These are phyloP conservation scores for Xylaria longipes DNA, from an alignment of 495 filamentous ascomycete genomes.

Conservation along the genomic window DNA sequence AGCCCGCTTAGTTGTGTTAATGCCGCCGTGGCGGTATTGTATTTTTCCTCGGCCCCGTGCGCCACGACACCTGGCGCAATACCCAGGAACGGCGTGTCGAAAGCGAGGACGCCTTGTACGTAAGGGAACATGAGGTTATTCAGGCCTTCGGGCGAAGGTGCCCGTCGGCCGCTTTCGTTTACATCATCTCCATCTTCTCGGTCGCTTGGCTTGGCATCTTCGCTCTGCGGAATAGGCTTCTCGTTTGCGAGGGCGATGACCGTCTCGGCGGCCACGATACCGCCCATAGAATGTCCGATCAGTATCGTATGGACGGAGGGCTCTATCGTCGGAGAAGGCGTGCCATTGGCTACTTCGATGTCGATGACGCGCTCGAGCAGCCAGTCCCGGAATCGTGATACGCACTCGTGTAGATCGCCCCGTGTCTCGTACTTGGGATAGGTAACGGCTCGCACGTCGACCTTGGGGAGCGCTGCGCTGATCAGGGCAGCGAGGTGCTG, in stretches of 20 bases:
- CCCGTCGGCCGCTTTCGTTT: not conserved
- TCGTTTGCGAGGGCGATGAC: constrained; percentile 73
- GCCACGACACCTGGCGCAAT: constrained; percentile 89
- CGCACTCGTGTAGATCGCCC: constrained; percentile 83
- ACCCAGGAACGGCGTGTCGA: constrained; percentile 94
- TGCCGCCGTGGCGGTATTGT: constrained; percentile 73
- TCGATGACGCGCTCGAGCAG: constrained; percentile 92
- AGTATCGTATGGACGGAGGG: constrained; percentile 85
- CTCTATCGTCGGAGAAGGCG: constrained; percentile 85
- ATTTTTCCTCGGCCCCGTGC: constrained; percentile 85
- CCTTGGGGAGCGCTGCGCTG: constrained; percentile 71
- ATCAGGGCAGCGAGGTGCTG: constrained; percentile 75
- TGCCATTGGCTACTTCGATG: constrained; percentile 83
- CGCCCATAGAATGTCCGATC: constrained; percentile 95
- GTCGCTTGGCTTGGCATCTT: constrained; percentile 23
- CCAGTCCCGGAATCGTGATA: constrained; percentile 86
- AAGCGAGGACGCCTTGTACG: constrained; percentile 86
- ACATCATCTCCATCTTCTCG: constrained; percentile 7
- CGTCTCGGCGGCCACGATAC: constrained; percentile 92
- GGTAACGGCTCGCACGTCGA: constrained; percentile 71
- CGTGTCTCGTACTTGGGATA: constrained; percentile 94
- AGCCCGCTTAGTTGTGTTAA: constrained; percentile 70
- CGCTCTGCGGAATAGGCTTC: constrained; percentile 60
- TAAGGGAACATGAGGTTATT: constrained; percentile 68
- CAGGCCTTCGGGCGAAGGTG: constrained; percentile 38